Base-by-base conservation (phyloP, 2,329 filamentous ascomycete species). In the Arthroderma sp. region DNA sequence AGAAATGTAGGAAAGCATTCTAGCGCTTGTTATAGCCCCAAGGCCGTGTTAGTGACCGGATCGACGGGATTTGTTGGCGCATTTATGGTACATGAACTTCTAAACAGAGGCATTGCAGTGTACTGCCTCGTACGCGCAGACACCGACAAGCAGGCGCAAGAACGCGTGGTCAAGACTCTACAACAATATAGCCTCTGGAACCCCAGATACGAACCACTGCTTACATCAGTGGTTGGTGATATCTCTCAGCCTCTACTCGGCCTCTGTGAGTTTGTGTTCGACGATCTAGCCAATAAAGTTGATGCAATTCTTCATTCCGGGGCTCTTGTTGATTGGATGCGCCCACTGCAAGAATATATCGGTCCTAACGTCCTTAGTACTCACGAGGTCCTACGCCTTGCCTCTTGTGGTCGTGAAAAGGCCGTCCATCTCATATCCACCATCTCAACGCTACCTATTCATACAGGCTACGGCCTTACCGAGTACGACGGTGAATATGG, bases 251-350 rank as follows among this genome's bases (percentile, higher is more conserved):
- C 38, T 15, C 29, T 29, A 3, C 29, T 40, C 9, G 38, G 38
- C 29, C 38, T 40, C 9, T 28, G 6, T 29, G 28, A 40, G 6
- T n/a, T 28, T 32, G 28, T 40, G 7, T 40, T 40, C 22, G 27
- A 40, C 32, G 28, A 40, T n/a, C 22, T 40, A 31, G 38, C 38
- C 10, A 30, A 40, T 30, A 9, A n/a, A 30, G 38, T 29, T 15
- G 38, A 40, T 40, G 38, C 38, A 4, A 40, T 40, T 9, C 28
- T 40, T 32, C 38, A 40, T 40, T 40, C 38, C 15, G 38, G 38
- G 22, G 38, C 38, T 30, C 38, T 40, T 29, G 38, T 40, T n/a
- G 38, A 40, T 31, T 40, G 38, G 38, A 40, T 40, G 38, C 38
- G 38, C n/a, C 38, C 38, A 30, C 32, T 40, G 29, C 29, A 40